Conservation (phyloP, 345 rosid genomes). For the Melastoma malabathricum region DNA sequence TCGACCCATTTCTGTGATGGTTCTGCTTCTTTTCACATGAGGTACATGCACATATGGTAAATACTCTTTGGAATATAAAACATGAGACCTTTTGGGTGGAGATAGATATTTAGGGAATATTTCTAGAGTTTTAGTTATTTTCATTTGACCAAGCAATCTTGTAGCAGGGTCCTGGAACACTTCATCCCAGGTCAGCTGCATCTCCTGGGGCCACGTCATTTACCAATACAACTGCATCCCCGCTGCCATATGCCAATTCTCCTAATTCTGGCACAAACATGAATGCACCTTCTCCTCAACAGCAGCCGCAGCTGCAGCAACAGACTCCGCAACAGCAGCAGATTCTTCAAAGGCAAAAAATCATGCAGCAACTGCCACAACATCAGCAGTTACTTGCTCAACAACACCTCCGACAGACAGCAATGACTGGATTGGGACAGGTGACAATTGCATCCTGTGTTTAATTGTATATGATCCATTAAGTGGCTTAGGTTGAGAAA, state of each 20-base stretch:
- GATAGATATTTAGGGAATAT: too few species aligned
- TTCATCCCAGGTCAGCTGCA: slow-evolving; percentile 74
- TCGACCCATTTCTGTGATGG: too few species aligned
- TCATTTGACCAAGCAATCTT: too few species aligned
- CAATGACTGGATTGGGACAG: slow-evolving; percentile 5
- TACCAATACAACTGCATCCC: slow-evolving; percentile 69
- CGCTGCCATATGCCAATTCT: slow-evolving; percentile 78
- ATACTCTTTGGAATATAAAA: too few species aligned
- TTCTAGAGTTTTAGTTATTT: too few species aligned
- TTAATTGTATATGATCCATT: neutral
- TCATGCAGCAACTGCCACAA: slow-evolving; percentile 8
- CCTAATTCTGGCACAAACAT: slow-evolving; percentile 69
- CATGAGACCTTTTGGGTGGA: too few species aligned
- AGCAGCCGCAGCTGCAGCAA: slow-evolving; percentile 52
- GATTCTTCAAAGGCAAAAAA: slow-evolving; percentile 39
- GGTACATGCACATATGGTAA: too few species aligned
- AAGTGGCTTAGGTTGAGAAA: too few species aligned
- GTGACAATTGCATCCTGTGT: neutral
- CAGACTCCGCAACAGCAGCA: slow-evolving; percentile 43
- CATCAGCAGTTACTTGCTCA: slow-evolving; percentile 24
- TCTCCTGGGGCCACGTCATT: slow-evolving; percentile 61
- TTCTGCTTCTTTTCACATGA: too few species aligned
- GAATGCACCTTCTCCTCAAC: slow-evolving; percentile 85
- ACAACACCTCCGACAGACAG: slow-evolving; percentile 5
- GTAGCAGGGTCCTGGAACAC: slow-evolving; percentile 54